These are phyloP conservation scores for Moesziomyces parantarcticus DNA, from an alignment of 1,284 basidiomycete species.

Conservation along the genomic window DNA sequence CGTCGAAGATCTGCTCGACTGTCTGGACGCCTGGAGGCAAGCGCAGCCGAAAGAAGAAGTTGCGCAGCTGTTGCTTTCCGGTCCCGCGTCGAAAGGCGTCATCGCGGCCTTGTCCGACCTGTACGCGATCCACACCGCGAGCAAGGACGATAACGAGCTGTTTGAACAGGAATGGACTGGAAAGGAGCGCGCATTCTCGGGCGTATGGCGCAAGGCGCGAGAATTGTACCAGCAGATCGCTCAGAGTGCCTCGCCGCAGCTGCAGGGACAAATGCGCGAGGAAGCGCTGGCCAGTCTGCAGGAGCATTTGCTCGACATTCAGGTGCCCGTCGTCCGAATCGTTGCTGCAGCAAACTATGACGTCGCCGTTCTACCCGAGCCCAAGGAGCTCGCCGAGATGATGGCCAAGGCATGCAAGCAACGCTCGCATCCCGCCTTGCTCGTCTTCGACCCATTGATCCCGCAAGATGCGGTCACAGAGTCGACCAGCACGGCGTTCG, in stretches of 20 bases:
- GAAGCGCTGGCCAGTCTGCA: constrained; percentile 14
- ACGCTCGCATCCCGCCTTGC: constrained; percentile 21
- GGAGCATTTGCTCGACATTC: constrained; percentile 40
- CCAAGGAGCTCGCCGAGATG: constrained; percentile 29
- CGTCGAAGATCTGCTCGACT: constrained; percentile 23
- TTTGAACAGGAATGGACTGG: background rate
- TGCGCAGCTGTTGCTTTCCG: constrained; percentile 8
- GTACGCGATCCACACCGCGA: background rate
- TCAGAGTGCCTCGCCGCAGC: constrained; percentile 5
- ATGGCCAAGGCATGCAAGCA: constrained; percentile 22
- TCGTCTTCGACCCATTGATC: constrained; percentile 39
- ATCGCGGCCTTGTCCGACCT: constrained; percentile 33
- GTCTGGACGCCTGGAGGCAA: constrained; percentile 25
- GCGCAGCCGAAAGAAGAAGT: constrained; percentile 7
- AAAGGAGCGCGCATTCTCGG: background rate
- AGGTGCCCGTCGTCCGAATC: constrained; percentile 21
- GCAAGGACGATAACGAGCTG: background rate
- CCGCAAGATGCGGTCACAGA: constrained; percentile 1
- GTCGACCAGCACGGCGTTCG: background rate
- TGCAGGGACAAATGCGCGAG: constrained; percentile 5
- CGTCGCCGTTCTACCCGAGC: constrained; percentile 19
- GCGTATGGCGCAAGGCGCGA: background rate
- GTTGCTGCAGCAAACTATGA: constrained; percentile 8
- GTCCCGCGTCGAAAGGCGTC: constrained; percentile 22
- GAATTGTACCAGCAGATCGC: constrained; percentile 1